Base-by-base conservation (phyloP, 768 basidiomycete genomes). In the Boletus huronensis region DNA sequence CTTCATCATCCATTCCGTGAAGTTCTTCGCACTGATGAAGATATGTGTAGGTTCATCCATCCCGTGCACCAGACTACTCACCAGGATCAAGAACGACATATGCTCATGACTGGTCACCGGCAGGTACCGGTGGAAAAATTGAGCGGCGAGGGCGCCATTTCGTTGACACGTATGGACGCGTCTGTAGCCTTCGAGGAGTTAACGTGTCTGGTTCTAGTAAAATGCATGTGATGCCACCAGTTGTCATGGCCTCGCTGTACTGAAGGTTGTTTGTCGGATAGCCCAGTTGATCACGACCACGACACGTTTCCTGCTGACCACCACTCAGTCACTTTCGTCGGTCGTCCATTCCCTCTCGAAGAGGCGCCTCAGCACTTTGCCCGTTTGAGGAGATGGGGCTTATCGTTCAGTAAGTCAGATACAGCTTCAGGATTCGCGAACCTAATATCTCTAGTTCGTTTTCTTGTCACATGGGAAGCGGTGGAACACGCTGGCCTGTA, bases 391-490 rank as follows among this genome's bases (percentile, higher is more conserved):
- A 75, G 90, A 70, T 96, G 92, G 94, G 93, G 94, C 1, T 71
- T 95, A 61, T 87, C 89, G 0, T 91, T 93, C 65, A 77, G 93
- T 93, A 61, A 21, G 87, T 77, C 1, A 49, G n/a, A 14, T 38
- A 6, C n/a, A 17, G 6, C 28, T 21, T 21, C 17, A 11, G 13
- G 5, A 29, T 51, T n/a, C 48, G 17, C 45, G 5, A 41, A 38
- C 3, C 36, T 52, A 6, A 55, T 49, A 7, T 35, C 19, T 51
- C 3, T 52, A 94, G 92, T 97, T 49, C 81, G 95, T 38, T 93
- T 99, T 63, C 83, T 95, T 26, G 83, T 98, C 5, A 95, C 96
- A 1, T 99, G 96, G 96, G 96, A 99, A 68, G 93, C 96, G 0
- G 79, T 98, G 16, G 96, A 98, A 66, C 97, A 98, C 66, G 83